These are phyloP conservation scores for Neurospora sp. DNA, from an alignment of 495 filamentous ascomycete genomes.

Conservation along the genomic window DNA sequence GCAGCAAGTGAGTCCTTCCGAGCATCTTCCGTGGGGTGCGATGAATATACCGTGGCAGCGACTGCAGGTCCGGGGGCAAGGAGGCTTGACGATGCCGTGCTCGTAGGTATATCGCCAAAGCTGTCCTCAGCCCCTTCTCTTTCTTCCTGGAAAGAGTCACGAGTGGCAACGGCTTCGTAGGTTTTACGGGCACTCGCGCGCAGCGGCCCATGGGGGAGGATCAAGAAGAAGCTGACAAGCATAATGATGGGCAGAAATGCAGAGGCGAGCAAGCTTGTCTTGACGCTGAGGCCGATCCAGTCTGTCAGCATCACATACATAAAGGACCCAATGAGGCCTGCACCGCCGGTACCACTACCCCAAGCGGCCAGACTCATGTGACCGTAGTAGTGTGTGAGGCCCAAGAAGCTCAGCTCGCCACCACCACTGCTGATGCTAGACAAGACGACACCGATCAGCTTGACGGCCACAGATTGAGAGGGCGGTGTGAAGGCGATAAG, in stretches of 20 bases:
- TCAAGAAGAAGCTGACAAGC: slow-evolving; percentile 71
- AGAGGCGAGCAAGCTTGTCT: slow-evolving; percentile 59
- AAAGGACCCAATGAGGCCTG: slow-evolving; percentile 78
- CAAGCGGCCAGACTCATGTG: slow-evolving; percentile 83
- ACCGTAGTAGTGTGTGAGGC: slow-evolving; percentile 88
- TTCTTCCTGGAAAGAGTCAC: slow-evolving; percentile 22
- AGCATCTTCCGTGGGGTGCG: slow-evolving; percentile 3
- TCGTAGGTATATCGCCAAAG: slow-evolving; percentile 23
- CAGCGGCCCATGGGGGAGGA: slow-evolving; percentile 60
- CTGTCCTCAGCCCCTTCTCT: slow-evolving; percentile 20
- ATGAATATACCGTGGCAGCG: slow-evolving; percentile 18
- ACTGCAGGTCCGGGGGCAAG: slow-evolving; percentile 23
- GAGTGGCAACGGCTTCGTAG: slow-evolving; percentile 29
- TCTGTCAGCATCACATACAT: slow-evolving; percentile 78
- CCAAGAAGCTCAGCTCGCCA: slow-evolving; percentile 83
- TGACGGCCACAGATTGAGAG: slow-evolving; percentile 53
- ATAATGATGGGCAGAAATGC: slow-evolving; percentile 73
- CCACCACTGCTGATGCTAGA: slow-evolving; percentile 74
- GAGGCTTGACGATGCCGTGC: slow-evolving; percentile 25
- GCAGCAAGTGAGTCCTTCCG: slow-evolving; percentile 29
- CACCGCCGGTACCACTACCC: slow-evolving; percentile 87
- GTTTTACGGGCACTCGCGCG: slow-evolving; percentile 25
- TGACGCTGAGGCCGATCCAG: slow-evolving; percentile 61
- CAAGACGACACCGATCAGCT: slow-evolving; percentile 75
- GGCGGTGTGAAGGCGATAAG: slow-evolving; percentile 69